Evolutionary conservation across 768 basidiomycete species (phyloP).

Genomic region (Suillus discolor): DNA sequence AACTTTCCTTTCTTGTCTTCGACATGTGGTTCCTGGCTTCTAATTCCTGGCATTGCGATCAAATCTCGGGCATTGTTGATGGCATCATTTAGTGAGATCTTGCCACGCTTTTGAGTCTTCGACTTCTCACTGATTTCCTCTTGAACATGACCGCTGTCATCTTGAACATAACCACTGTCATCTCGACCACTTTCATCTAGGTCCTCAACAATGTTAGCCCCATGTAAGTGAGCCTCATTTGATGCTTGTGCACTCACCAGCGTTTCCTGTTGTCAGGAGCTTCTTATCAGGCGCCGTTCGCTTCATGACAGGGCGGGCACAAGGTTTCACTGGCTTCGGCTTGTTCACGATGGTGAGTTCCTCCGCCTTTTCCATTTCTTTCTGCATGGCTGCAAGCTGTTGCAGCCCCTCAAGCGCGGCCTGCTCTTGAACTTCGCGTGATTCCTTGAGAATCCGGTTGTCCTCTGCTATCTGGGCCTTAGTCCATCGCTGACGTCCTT

Average conservation of each 20-base stretch:
- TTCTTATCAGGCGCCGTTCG: background rate
- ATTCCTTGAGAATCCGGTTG: constrained; percentile 9
- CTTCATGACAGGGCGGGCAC: background rate
- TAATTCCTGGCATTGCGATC: background rate
- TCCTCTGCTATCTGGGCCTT: constrained; percentile 15
- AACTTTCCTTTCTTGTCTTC: background rate
- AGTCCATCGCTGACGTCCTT: constrained; percentile 7
- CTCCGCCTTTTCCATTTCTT: background rate
- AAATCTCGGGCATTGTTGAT: background rate
- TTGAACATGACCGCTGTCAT: background rate
- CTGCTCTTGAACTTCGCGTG: background rate
- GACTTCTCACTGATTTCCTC: background rate
- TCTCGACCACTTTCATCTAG: background rate
- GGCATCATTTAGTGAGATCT: background rate
- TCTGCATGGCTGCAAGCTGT: constrained; percentile 6
- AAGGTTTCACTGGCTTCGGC: constrained; percentile 4
- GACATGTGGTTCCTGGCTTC: background rate
- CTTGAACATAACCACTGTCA: too few relatives aligned
- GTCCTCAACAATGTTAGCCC: background rate
- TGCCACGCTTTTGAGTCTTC: background rate
- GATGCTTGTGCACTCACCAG: background rate
- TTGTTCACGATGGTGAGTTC: background rate
- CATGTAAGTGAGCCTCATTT: background rate
- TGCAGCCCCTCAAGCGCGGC: background rate
- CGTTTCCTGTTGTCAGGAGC: background rate